Evolutionary conservation across 164 flowering plant species (phyloP), one percentile per base, ranked within the genome.

Genomic region (Magnolia changhungtana): DNA sequence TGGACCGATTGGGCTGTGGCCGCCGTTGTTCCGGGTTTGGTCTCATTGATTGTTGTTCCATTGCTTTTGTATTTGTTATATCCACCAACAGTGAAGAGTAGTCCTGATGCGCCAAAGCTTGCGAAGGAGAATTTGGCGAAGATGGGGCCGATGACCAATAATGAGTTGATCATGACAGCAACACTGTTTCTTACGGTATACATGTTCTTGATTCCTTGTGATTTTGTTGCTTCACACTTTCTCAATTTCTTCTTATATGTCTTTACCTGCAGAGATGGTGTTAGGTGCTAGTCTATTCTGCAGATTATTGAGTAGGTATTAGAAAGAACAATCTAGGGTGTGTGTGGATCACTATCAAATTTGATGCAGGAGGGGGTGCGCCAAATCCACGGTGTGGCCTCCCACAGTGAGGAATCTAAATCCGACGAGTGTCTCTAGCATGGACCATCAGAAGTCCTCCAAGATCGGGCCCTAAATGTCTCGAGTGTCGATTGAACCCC

Each of bases 1-100:
- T 95, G 98, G 98, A 91, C 90, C 8, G 90, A 86, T 87, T 95
- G 97, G 98, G 97, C 97, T 8, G 89, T 84, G 80, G 98, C 95
- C 0, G 98, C 96, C 0, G 83, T 91, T 67, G 96, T 95, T 24
- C 98, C 98, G 0, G 98, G 97, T n/a, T 75, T 95, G 80, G 89
- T 86, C 21, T 95, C 97, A 1, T 78, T 95, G 85, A 71, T 93
- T 66, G 86, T 93, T 29, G 95, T 93, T 45, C 98, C 98, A 0
- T 82, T 90, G 80, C 31, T 95, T 7, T 80, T 95, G 82, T 95
- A 95, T 80, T 7, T 93, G 19, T 82, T 93, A 64, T 95, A 95
- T 72, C 98, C 98, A 23, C 98, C 98, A 0, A 76, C 88, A 0
- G 86, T 91, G 75, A 95, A 95, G 85, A 88, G 84, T 63, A 95